Evolutionary conservation across 2,329 filamentous ascomycete species (phyloP), one percentile per base, ranked within the genome.

Genomic region (Pseudocercospora macadamiae): DNA sequence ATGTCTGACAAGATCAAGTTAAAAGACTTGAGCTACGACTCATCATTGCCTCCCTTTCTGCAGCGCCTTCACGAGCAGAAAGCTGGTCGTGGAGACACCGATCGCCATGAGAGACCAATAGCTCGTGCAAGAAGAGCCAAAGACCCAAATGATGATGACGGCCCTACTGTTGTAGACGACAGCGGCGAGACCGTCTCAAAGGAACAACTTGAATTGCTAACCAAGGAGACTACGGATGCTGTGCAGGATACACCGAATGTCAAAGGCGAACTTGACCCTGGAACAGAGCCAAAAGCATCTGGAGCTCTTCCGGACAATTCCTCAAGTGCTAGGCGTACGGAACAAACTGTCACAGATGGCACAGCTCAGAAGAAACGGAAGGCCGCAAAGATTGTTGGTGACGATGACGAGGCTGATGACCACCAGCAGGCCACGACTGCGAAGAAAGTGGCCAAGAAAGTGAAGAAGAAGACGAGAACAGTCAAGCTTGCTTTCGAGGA

Each of bases 131-230:
- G 75, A 66, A 83, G 68, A 68, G 73, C 63, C 14, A 84, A 78
- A 59, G 86, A 88, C 65, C 87, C 87, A 37, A 86, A 91, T 60
- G 89, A 88, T 10, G 90, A 93, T 66, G 90, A 93, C 72, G 87
- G 82, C 51, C 90, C 90, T 0, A 81, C 91, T 0, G 85, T 95
- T 3, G 84, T 93, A 65, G 89, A 91, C 70, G 80, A 83, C 3
- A 89, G 86, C 51, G 88, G 90, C 55, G 82, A 87, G 26, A 82
- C 88, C 47, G 74, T 76, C 65, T 85, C 67, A 62, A 82, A 76
- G 67, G 76, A 76, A n/a, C 79, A 83, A 47, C 79, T 80, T 56
- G 77, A 80, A 30, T 76, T 75, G 14, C 68, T 82, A 45, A 68
- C 75, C 1, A 55, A 62, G 23, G 61, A 28, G 23, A 36, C 23